Base-by-base conservation (phyloP, 164 flowering plant species). In the Saururus chinensis region DNA sequence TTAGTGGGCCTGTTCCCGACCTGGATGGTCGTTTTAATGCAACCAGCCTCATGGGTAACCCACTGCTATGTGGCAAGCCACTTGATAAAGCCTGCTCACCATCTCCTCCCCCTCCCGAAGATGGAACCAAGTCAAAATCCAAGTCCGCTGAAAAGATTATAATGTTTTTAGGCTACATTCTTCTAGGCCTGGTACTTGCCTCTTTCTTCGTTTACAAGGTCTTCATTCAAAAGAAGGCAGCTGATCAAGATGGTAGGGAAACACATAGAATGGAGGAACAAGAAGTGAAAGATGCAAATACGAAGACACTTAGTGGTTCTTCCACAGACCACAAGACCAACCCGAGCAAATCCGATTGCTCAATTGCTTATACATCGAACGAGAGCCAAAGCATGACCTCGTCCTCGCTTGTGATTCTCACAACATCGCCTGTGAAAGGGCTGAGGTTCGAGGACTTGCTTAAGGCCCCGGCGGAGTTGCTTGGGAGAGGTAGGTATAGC, bases 401-500 rank as follows among this genome's bases (percentile, higher is more conserved):
- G 10, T 22, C 77, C 4, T 77, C 87, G 13, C 68, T 79, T 19
- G 51, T 63, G 3, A 72, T 82, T 54, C 75, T 84, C 1, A 60
- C 77, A 0, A 77, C 70, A 60, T 80, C 80, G 17, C 73, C 60
- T 40, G 74, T 68, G 57, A 81, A 76, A 48, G 83, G 72, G 9
- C 51, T 84, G 68, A 75, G 60, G 62, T 83, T 84, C 24, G 93
- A 84, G 61, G 84, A 87, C 41, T 57, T 84, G 74, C 84, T 87
- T 35, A 70, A 61, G 64, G 85, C 88, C 13, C 90, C 90, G 9
- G 90, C 90, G 0, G 90, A 84, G 77, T 66, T 84, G 74, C 70
- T 83, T 0, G 88, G 88, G 20, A 75, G 82, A 68, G 95, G 95
- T 37, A 79, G 67, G 59, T 64, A 79, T 62, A 79, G 85, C 8